Percentiles rank a stretch among this genome's conserved stretches.
Evolutionary conservation across 2,329 filamentous ascomycete species (phyloP).

Genomic region (Pleomassaria siparia): DNA sequence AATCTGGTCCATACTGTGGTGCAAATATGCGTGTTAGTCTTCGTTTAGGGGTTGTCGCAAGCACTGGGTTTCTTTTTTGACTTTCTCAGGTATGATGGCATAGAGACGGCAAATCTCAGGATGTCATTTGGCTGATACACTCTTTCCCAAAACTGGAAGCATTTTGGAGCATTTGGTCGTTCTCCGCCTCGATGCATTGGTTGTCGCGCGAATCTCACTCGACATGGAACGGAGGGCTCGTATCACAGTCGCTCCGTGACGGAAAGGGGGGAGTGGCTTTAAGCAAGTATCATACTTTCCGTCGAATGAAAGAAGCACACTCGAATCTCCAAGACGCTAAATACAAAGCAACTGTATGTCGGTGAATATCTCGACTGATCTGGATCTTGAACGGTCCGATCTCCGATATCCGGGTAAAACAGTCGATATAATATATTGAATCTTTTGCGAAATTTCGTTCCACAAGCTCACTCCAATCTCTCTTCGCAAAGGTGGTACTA

Average conservation of each 20-base stretch:
- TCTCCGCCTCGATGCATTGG: neutral
- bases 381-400: conserved; percentile 1
- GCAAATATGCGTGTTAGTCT: no score
- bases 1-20: neutral
- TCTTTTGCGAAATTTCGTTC: conserved; percentile 1
- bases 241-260: neutral
- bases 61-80: no score
- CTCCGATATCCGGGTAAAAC: conserved; percentile 14
- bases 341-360: neutral
- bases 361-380: neutral
- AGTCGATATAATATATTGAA: conserved; percentile 9
- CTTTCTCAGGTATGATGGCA: no score
- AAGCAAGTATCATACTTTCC: neutral
- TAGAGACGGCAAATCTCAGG: no score
- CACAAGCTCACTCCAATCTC: neutral
- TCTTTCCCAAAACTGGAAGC: neutral
- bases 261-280: neutral
- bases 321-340: neutral
- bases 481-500: neutral
- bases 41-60: no score
- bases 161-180: neutral
- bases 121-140: neutral
- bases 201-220: neutral
- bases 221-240: neutral
- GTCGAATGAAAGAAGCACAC: neutral